phyloP scores from a whole-genome alignment of 345 rosid genomes.

The Gossypium arboreum region DNA sequence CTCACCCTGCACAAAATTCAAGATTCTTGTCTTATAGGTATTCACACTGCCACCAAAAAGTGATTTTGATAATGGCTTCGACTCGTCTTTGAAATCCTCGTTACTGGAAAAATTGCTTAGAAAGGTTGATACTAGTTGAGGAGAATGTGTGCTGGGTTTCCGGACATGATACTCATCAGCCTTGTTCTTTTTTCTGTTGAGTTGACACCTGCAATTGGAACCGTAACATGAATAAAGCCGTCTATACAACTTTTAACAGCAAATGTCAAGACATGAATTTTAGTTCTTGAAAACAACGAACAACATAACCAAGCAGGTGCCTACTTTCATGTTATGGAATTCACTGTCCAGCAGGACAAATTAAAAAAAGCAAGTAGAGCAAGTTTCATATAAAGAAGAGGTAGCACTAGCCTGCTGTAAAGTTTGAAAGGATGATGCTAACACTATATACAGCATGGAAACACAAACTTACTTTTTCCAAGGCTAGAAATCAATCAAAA shows the following conservation, averaged over 20 bases:
- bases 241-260: background rate
- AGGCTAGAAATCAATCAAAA: background rate
- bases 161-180: slow-evolving; percentile 41
- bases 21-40: slow-evolving; percentile 61
- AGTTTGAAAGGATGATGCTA: slow-evolving; percentile 6
- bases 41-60: slow-evolving; percentile 77
- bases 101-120: slow-evolving; percentile 43
- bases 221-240: background rate
- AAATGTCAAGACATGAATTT: background rate
- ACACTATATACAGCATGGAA: slow-evolving; percentile 5
- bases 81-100: slow-evolving; percentile 65
- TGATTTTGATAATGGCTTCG: slow-evolving; percentile 60
- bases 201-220: slow-evolving; percentile 59
- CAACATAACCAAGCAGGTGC: background rate
- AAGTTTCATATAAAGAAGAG: background rate
- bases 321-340: background rate
- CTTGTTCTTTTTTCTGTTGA: slow-evolving; percentile 62
- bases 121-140: slow-evolving; percentile 28
- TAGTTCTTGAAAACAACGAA: background rate
- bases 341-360: background rate
- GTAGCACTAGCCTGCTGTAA: background rate
- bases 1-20: slow-evolving; percentile 49
- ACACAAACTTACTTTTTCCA: background rate
- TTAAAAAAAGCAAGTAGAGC: background rate
- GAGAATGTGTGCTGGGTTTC: slow-evolving; percentile 39